Conservation (phyloP, 345 rosid species). For the Schrenkiella parvula region DNA sequence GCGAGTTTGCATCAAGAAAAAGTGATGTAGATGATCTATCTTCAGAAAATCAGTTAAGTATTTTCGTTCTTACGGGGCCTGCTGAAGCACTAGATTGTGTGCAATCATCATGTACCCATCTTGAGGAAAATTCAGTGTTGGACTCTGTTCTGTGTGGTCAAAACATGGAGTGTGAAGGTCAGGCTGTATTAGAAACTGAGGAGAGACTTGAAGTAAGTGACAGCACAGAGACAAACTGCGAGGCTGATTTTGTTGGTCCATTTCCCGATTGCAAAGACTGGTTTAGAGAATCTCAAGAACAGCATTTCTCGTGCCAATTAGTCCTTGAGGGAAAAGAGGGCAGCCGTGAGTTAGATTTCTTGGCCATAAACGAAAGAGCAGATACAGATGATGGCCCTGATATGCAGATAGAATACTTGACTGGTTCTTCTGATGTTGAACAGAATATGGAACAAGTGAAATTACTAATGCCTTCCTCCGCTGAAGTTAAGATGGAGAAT, state of each 20-base stretch:
- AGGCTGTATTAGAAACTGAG: conserved; percentile 27
- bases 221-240: conserved; percentile 17
- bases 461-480: conserved; percentile 17
- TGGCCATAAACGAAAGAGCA: conserved; percentile 18
- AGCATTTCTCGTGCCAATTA: conserved; percentile 14
- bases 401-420: conserved; percentile 15
- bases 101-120: conserved; percentile 19
- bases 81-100: conserved; percentile 31
- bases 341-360: conserved; percentile 30
- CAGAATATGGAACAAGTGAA: conserved; percentile 24
- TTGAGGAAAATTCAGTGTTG: conserved; percentile 20
- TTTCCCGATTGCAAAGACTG: conserved; percentile 11
- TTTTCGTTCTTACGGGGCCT: not conserved
- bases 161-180: conserved; percentile 30
- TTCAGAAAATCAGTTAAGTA: conserved; percentile 18
- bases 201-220: conserved; percentile 14
- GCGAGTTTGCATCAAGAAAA: conserved; percentile 13
- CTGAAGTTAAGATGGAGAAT: conserved; percentile 29
- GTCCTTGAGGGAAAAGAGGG: conserved; percentile 24
- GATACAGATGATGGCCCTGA: conserved; percentile 20
- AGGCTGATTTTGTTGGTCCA: conserved; percentile 16
- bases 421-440: conserved; percentile 10
- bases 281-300: conserved; percentile 34
- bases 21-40: conserved; percentile 23
- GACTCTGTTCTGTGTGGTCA: conserved; percentile 18